These are phyloP conservation scores for Aureobasidium sp. DNA, from an alignment of 2,329 filamentous ascomycete genomes.

Conservation along the genomic window DNA sequence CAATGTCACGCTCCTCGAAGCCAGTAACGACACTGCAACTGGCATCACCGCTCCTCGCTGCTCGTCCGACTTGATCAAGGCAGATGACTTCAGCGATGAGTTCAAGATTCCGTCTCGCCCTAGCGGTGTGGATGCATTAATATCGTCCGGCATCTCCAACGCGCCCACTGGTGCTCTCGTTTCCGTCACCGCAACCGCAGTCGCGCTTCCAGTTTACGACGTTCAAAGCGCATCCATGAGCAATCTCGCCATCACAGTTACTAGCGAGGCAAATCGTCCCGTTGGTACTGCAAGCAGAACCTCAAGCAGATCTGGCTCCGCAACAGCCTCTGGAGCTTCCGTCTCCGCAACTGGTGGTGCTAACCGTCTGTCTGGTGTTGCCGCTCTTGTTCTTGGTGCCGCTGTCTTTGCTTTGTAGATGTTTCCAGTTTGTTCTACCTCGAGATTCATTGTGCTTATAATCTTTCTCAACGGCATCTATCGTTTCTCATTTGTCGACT, in stretches of 20 bases:
- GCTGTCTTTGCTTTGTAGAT: constrained; percentile 10
- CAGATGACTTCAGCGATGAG: constrained; percentile 63
- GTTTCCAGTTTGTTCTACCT: not conserved
- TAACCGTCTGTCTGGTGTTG: constrained; percentile 10
- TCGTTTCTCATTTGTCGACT: not conserved
- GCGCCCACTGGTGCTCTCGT: constrained; percentile 54
- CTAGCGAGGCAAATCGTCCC: constrained; percentile 51
- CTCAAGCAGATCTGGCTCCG: not conserved
- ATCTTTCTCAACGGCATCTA: not conserved
- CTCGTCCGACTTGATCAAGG: constrained; percentile 57
- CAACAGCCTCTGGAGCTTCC: not conserved
- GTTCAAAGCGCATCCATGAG: constrained; percentile 52
- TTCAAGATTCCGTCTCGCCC: constrained; percentile 70
- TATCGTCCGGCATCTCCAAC: constrained; percentile 65
- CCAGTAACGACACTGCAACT: constrained; percentile 51
- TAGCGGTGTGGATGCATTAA: constrained; percentile 61
- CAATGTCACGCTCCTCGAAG: constrained; percentile 61
- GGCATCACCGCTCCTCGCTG: constrained; percentile 57
- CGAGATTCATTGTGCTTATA: not conserved
- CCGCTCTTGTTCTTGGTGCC: constrained; percentile 15
- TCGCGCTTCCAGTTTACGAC: constrained; percentile 52
- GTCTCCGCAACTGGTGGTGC: constrained; percentile 16
- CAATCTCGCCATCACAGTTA: constrained; percentile 53
- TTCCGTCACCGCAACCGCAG: constrained; percentile 48
- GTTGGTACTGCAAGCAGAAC: constrained; percentile 31